Base-by-base conservation (phyloP, 345 rosid genomes). In the Microcos paniculata region DNA sequence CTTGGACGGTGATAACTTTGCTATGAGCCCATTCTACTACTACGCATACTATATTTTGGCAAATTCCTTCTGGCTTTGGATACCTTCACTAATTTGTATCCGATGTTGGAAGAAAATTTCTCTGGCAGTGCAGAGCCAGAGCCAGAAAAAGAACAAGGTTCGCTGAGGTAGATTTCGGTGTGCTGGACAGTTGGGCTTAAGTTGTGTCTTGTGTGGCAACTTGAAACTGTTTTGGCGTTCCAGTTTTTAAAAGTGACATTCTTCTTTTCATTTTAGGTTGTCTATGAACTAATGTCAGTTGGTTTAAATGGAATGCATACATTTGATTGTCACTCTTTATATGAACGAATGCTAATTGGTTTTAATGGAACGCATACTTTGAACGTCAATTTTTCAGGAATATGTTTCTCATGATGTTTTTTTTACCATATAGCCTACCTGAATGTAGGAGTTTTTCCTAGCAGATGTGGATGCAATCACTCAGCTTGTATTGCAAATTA, bases 101-200 rank as follows among this genome's bases (percentile, higher is more conserved):
- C 92, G 97, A 19, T 89, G 96, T 68, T 93, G 99, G 99, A 93
- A 82, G 51, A 93, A 87, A 85, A 89, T 87, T 52, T 92, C 89
- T 46, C 80, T 78, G 0, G 88, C 91, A 0, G 30, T 78, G 56
- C 77, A 81, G 38, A 68, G 65, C 57, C 87, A 80, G 46, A 77
- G 76, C 77, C 90, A 80, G 79, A 85, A 78, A n/a, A 87, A 86
- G 85, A 77, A 71, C 48, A 93, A 91, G 74, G 75, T 63, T 75
- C 82, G 79, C 38, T 85, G 83, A 88, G 72, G 66, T 73, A 58
- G 80, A 58, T n/a, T n/a, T 42, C 24, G 43, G 28, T 19, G 16
- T 28, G 69, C 13, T 73, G 61, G 9, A 15, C n/a, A 51, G 4
- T 52, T 35, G n/a, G 6, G 16, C 33, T 24, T 52, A 70, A 53